Base-by-base conservation (phyloP, 129 eudicot species). In the Cynara cardunculus region DNA sequence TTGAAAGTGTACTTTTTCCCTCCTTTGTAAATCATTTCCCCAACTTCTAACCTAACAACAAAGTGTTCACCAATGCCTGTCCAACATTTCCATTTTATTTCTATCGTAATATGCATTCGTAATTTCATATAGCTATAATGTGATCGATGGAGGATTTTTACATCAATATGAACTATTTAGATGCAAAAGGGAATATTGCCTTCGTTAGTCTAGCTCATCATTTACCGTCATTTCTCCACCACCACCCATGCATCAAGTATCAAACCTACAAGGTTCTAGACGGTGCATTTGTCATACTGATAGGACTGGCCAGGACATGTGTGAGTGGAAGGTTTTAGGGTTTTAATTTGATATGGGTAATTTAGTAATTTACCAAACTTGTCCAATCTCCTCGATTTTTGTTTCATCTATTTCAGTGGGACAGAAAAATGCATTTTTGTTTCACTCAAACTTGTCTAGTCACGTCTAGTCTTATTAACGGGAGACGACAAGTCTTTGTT, bases 121-220 rank as follows among this genome's bases (percentile, higher is more conserved):
- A n/a, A n/a, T n/a, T n/a, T n/a, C 22, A n/a, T 35, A 14, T 77
- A 37, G 24, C 74, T 11, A 35, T 13, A 37, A 66, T 77, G 35
- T 69, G 18, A 27, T 78, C 46, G 21, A 79, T 69, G 25, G 44
- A 39, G 67, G 64, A 79, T 46, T 28, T 69, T 19, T n/a, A 78
- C 69, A 27, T 68, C 8, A 10, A 21, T 41, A 44, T 44, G 14
- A 25, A 78, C 53, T 69, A 46, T 22, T 7, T 24, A 27, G 32
- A 34, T 26, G 71, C 16, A 18, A 69, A 69, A 70, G 16, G 56
- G 30, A 24, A 70, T 12, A 24, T 3, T 8, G 0, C 7, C 68
- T 13, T 62, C 4, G 14, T 19, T 62, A 62, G 26, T 22, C 25
- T 62, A 53, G 22, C 24, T 53, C 61, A 53, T 53, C 24, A 18